These are phyloP conservation scores for Boehmeria nivea DNA, from an alignment of 306 rosid genomes.

Conservation along the genomic window DNA sequence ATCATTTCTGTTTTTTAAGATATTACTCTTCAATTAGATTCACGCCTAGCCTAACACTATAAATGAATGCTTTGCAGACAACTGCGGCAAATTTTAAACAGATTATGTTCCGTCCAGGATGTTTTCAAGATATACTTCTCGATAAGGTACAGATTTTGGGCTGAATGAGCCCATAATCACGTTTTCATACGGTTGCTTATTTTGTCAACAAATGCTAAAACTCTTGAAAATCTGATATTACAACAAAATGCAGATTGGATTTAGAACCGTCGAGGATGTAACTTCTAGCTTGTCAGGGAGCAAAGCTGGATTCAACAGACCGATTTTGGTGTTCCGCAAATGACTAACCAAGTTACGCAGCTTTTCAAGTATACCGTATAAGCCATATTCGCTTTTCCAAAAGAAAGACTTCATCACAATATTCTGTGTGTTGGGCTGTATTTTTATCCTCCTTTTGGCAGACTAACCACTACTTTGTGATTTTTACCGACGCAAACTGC, in stretches of 20 bases:
- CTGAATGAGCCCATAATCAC: too few relatives aligned
- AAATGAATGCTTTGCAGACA: conserved; percentile 35
- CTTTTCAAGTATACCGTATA: background rate
- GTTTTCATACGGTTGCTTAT: too few relatives aligned
- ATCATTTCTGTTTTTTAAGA: too few relatives aligned
- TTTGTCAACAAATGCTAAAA: too few relatives aligned
- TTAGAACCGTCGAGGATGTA: conserved; percentile 58
- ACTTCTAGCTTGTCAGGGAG: conserved; percentile 46
- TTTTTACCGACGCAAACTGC: background rate
- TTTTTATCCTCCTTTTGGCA: too few relatives aligned
- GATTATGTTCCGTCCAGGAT: conserved; percentile 40
- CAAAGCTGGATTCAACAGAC: conserved; percentile 77
- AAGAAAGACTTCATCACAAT: too few relatives aligned
- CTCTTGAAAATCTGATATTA: too few relatives aligned
- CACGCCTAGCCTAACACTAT: background rate
- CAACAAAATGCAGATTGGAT: conserved; percentile 72
- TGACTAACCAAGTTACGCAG: conserved; percentile 30
- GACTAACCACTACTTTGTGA: too few relatives aligned
- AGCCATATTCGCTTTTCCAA: too few relatives aligned
- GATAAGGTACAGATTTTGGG: conserved; percentile 62
- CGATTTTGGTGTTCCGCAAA: conserved; percentile 69
- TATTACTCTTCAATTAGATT: too few relatives aligned
- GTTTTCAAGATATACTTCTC: conserved; percentile 71
- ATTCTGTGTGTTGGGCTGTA: too few relatives aligned
- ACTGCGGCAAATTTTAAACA: conserved; percentile 41